Evolutionary conservation across 163 green algal species (phyloP).

Genomic region (Scenedesmus sp.): DNA sequence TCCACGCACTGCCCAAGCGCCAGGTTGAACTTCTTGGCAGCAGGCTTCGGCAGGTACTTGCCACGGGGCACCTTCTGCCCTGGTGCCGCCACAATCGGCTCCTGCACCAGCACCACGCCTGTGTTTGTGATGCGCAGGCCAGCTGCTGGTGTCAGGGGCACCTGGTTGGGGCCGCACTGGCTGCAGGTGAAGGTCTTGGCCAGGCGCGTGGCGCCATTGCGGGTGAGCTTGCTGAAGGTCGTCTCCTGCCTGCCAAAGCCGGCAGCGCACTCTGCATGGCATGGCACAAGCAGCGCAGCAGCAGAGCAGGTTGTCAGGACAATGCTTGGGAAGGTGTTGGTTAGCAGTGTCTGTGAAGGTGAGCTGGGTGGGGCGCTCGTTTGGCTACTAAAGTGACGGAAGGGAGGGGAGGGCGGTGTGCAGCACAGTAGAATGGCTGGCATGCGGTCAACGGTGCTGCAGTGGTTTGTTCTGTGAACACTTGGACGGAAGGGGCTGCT

Average conservation of each 20-base stretch:
- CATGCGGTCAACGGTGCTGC: too few species aligned
- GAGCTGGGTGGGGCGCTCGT: too few species aligned
- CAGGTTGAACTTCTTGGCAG: constrained; percentile 21
- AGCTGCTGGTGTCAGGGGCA: constrained; percentile 6
- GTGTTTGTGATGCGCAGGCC: constrained; percentile 23
- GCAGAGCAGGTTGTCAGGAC: background rate
- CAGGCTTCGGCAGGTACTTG: background rate
- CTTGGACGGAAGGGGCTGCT: too few species aligned
- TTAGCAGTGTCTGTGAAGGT: too few species aligned
- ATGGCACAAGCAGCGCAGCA: background rate
- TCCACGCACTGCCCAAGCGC: constrained; percentile 41
- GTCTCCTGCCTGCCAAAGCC: constrained; percentile 1
- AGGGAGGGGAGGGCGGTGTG: too few species aligned
- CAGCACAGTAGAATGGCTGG: too few species aligned
- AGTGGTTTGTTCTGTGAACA: too few species aligned
- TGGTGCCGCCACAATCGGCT: constrained; percentile 12
- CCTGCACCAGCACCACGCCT: constrained; percentile 8
- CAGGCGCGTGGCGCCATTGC: background rate
- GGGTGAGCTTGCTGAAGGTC: background rate
- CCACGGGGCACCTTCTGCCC: constrained; percentile 2
- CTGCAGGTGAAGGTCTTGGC: constrained; percentile 24
- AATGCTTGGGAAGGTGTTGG: constrained; percentile 17
- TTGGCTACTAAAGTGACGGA: too few species aligned
- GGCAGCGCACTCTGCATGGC: constrained; percentile 26
- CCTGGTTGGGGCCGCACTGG: constrained; percentile 5